Evolutionary conservation across 345 rosid species (phyloP), one percentile per base, ranked within the genome.

Genomic region (Gossypioides kirkii): DNA sequence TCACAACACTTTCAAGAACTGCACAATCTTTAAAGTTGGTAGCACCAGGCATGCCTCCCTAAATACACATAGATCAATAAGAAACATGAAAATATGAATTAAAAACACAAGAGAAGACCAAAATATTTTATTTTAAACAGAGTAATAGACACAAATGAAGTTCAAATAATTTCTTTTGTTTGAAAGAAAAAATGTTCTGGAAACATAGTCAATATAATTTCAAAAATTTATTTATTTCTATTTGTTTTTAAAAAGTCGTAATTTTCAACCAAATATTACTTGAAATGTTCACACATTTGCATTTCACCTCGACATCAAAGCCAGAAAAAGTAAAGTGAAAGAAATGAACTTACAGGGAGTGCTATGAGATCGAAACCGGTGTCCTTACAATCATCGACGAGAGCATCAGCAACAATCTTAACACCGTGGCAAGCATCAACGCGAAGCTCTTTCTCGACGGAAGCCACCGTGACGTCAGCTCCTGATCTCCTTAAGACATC

Each of bases 31-130:
- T 87, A 23, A 94, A 88, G 76, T 84, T 88, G 41, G 89, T 74
- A 49, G 95, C 97, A 22, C 98, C 98, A 0, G 98, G 98, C 83
- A 92, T 82, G 56, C 98, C 98, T 76, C 98, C 98, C 98, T 94
- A 47, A 61, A 11, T 58, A 49, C 1, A 11, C 12, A 63, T 20
- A 64, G 12, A 56, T 22, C 54, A 71, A 41, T 3, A 14, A 55
- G 18, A 53, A 63, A 10, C 1, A 20, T 10, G 50, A 22, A 20
- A 20, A 12, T 6, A 26, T 46, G 38, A 13, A 46, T 23, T 45
- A 11, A 22, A 60, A 22, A 13, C 18, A 46, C 12, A 43, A 11
- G 6, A 45, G 4, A 65, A 20, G 32, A 22, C 52, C 52, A 43
- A 42, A 38, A 20, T 11, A 42, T 11, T 16, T 32, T 42, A 63